A percentile compares a stretch with the other conserved stretches of the same genome.
Evolutionary conservation across 2,329 filamentous ascomycete species (phyloP).

Genomic region (Diaporthe sp.): DNA sequence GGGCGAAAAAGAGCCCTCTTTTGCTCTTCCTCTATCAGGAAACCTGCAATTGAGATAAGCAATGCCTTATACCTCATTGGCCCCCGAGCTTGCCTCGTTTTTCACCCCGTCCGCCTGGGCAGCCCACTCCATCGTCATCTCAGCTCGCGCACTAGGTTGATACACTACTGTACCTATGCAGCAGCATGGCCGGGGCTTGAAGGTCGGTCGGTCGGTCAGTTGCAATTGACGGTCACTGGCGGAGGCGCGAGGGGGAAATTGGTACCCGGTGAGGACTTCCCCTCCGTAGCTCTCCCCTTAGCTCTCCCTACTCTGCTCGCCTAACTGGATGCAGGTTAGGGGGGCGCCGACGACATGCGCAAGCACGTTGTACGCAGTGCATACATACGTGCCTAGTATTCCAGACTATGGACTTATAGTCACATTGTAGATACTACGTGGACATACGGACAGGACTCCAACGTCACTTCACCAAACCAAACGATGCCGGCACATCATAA

Average conservation of each 20-base stretch:
- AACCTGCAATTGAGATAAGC: conserved; percentile 11
- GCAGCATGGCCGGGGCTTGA: neutral
- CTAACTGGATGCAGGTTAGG: conserved; percentile 7
- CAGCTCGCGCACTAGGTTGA: neutral
- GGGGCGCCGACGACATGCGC: neutral
- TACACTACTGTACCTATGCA: neutral
- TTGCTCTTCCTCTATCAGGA: conserved; percentile 5
- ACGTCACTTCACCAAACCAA: conserved; percentile 7
- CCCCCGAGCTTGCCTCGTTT: conserved; percentile 10
- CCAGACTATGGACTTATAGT: neutral
- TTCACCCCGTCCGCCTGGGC: conserved; percentile 2
- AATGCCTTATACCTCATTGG: conserved; percentile 24
- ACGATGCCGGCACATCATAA: neutral
- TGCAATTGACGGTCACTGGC: neutral
- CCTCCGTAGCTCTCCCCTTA: conserved; percentile 2
- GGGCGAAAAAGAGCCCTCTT: neutral
- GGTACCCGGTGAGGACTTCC: conserved; percentile 8
- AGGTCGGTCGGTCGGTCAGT: neutral
- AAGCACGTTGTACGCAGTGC: neutral
- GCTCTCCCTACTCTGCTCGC: neutral
- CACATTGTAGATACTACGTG: neutral
- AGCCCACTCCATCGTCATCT: neutral
- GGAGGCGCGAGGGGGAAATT: neutral
- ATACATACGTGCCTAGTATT: neutral
- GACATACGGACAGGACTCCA: neutral